These are phyloP conservation scores for Exophiala sp. DNA, from an alignment of 2,329 filamentous ascomycete genomes.

Conservation along the genomic window DNA sequence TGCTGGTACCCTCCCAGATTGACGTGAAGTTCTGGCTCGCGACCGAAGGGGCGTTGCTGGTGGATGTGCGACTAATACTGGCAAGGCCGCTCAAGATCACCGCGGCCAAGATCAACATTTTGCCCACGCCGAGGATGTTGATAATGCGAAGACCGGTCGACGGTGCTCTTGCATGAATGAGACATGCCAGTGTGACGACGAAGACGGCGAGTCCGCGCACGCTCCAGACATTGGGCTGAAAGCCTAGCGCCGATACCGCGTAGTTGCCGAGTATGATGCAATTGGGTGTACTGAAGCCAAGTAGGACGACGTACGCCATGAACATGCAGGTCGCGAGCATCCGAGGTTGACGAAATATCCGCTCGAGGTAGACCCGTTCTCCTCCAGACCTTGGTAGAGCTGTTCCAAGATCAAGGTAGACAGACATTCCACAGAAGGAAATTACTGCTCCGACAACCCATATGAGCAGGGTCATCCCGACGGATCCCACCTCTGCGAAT, in stretches of 20 bases:
- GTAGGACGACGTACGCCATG: constrained; percentile 49
- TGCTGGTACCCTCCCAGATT: constrained; percentile 36
- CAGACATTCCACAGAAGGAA: constrained; percentile 45
- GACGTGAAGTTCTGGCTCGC: constrained; percentile 28
- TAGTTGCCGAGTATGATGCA: constrained; percentile 52
- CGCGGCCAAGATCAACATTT: constrained; percentile 49
- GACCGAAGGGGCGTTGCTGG: constrained; percentile 5
- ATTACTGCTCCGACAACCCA: constrained; percentile 52
- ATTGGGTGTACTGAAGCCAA: constrained; percentile 53
- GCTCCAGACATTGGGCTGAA: constrained; percentile 45
- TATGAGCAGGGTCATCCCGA: constrained; percentile 52
- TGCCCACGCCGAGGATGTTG: constrained; percentile 48
- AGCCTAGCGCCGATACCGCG: constrained; percentile 37
- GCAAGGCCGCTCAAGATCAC: constrained; percentile 45
- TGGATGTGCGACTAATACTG: constrained; percentile 25
- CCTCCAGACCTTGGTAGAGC: constrained; percentile 48
- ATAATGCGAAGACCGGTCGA: constrained; percentile 47
- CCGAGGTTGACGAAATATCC: constrained; percentile 49
- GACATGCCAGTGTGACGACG: constrained; percentile 46
- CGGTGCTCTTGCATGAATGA: constrained; percentile 45
- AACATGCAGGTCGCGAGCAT: constrained; percentile 54
- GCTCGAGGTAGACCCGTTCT: constrained; percentile 54
- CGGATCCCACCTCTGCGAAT: constrained; percentile 52
- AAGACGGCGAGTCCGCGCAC: constrained; percentile 48
- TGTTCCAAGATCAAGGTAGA: constrained; percentile 47